Base-by-base conservation (phyloP, 179 eudicot species). In the Patellifolia procumbens region DNA sequence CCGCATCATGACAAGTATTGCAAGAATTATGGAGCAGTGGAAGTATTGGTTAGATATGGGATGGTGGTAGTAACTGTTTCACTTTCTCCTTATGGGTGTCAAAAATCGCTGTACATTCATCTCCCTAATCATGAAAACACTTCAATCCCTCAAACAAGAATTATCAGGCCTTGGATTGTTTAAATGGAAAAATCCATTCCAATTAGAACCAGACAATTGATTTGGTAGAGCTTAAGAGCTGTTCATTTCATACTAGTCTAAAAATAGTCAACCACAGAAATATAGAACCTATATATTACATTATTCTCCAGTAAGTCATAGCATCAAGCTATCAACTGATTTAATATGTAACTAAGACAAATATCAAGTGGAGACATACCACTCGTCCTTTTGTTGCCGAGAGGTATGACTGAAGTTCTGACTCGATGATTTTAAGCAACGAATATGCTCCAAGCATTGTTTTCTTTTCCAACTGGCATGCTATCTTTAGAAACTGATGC, bases 371-470 rank as follows among this genome's bases (percentile, higher is more conserved):
- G 48, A 65, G 39, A 73, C 91, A 62, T 95, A 95, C 99, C 93
- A 95, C 96, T 81, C 99, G 90, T 55, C 99, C 91, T 83, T 83
- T 92, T 67, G 96, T 86, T 73, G 99, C 90, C 58, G 91, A 93
- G 46, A 95, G 82, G 85, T 91, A 95, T 28, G 90, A 91, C 68
- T 93, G 98, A 70, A 95, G 91, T 86, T 95, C 99, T 42, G 90
- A 89, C 76, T 95, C 99, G 62, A 95, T 89, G 71, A 91, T 97
- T 85, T 93, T 93, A 72, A 93, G 98, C 81, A 95, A 88, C 58
- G 97, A 90, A 87, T 82, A 95, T 37, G 98, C 99, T 79, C 91
- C 98, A 85, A 93, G 94, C 96, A 93, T 96, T 53, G 97, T 91
- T 91, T 93, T 96, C 89, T 93, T 93, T 86, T 96, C 99, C 86